Percentiles rank a stretch among this genome's conserved stretches.
phyloP scores from a whole-genome alignment of 371 early-diverging fungal genomes.

The Thermomucor indicae-seudaticae region DNA sequence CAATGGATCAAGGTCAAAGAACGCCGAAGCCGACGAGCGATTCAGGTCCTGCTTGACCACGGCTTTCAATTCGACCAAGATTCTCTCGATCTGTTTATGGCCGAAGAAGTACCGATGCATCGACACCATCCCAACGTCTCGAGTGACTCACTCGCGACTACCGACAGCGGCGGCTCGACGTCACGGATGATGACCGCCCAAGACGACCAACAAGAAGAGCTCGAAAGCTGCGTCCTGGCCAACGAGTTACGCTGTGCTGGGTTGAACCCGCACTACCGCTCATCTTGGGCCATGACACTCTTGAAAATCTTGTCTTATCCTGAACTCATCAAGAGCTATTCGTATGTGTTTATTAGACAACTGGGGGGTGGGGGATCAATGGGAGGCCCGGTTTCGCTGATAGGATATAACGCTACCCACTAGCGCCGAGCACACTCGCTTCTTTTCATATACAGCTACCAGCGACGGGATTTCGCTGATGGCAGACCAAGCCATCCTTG shows the following conservation, averaged over 20 bases:
- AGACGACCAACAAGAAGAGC: not conserved
- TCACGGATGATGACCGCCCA: conserved; percentile 3
- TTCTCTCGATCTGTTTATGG: conserved; percentile 18
- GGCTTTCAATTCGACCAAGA: conserved; percentile 53
- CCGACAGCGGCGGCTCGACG: conserved; percentile 4
- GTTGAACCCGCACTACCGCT: conserved; percentile 47
- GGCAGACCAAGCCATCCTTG: conserved; percentile 57
- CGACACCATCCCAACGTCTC: conserved; percentile 4
- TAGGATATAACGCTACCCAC: no score
- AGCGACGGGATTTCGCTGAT: conserved; percentile 71
- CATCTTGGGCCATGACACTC: conserved; percentile 56
- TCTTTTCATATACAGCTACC: conserved; percentile 72
- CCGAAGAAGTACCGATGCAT: not conserved
- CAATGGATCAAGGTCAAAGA: conserved; percentile 52
- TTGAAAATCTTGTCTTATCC: conserved; percentile 66
- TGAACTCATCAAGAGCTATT: conserved; percentile 33
- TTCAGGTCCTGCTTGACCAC: conserved; percentile 46
- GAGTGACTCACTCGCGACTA: conserved; percentile 6
- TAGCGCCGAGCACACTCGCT: conserved; percentile 18
- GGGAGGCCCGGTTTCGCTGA: not conserved
- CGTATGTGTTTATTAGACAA: conserved; percentile 4
- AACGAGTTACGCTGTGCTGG: conserved; percentile 63
- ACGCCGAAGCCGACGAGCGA: conserved; percentile 51
- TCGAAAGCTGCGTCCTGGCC: conserved; percentile 32
- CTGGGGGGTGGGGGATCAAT: no score